Percentiles rank a stretch among this genome's conserved stretches.
These are phyloP conservation scores for Gossypium trilobum DNA, from an alignment of 441 rosid genomes.

Conservation along the genomic window DNA sequence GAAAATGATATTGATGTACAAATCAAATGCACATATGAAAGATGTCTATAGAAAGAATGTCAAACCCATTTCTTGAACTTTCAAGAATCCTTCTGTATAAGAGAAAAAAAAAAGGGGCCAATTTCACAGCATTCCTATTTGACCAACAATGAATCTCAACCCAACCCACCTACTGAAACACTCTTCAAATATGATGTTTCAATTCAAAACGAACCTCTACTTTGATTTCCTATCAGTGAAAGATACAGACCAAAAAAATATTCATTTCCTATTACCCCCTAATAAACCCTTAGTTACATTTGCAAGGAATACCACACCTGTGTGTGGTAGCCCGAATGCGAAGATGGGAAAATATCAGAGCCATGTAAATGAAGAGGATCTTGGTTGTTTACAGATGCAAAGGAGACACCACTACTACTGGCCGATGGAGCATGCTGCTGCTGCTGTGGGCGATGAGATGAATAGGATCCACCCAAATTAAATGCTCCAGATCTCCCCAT, in stretches of 20 bases:
- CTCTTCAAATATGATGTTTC: neutral
- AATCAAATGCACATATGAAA: neutral
- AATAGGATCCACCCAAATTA: slow-evolving; percentile 59
- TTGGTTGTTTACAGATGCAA: slow-evolving; percentile 56
- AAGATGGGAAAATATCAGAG: slow-evolving; percentile 73
- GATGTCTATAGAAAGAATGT: neutral
- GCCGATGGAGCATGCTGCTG: slow-evolving; percentile 71
- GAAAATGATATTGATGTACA: neutral
- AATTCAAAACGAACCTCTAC: neutral
- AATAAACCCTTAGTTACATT: slow-evolving; percentile 4
- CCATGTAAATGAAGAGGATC: slow-evolving; percentile 66
- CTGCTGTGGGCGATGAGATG: slow-evolving; percentile 89
- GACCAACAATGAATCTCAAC: neutral
- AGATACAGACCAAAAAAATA: neutral
- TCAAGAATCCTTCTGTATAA: neutral
- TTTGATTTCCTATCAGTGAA: neutral
- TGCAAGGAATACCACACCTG: slow-evolving; percentile 49
- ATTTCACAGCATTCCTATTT: slow-evolving; percentile 1
- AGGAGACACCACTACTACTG: slow-evolving; percentile 64
- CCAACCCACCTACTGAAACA: slow-evolving; percentile 4
- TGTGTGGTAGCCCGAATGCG: slow-evolving; percentile 68
- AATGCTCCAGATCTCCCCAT: slow-evolving; percentile 89
- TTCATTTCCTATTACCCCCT: neutral
- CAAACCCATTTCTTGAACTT: slow-evolving; percentile 4
- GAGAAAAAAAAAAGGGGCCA: neutral